Conservation (phyloP, 306 rosid genomes). For the Dryas drummondii region DNA sequence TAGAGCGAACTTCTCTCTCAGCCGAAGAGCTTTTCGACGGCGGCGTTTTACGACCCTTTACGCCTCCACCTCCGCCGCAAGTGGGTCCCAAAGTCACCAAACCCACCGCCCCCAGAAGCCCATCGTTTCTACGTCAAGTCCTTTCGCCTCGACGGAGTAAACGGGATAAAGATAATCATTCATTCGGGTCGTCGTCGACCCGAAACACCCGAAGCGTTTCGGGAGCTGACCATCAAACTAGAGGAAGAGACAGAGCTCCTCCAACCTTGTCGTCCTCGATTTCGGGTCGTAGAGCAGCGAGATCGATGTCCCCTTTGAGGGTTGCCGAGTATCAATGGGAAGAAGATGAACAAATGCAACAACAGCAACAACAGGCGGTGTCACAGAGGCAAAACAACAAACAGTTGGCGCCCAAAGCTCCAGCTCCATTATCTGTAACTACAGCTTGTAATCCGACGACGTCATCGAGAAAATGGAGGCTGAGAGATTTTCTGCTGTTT, state of each 20-base stretch:
- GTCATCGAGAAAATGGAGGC: conserved; percentile 68
- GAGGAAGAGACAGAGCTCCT: conserved; percentile 56
- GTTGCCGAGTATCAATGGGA: conserved; percentile 47
- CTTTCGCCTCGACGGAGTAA: conserved; percentile 37
- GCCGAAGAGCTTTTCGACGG: conserved; percentile 84
- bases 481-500: conserved; percentile 69
- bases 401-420: conserved; percentile 17
- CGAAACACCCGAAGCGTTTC: neutral
- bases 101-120: conserved; percentile 7
- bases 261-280: conserved; percentile 23
- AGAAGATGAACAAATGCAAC: conserved; percentile 36
- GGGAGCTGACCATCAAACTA: neutral
- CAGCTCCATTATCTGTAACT: neutral
- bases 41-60: conserved; percentile 59
- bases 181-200: neutral
- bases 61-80: conserved; percentile 27
- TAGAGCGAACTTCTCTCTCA: conserved; percentile 48
- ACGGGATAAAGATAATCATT: neutral
- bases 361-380: conserved; percentile 12
- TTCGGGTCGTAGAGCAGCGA: conserved; percentile 48
- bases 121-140: conserved; percentile 33
- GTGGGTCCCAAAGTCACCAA: neutral
- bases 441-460: conserved; percentile 27
- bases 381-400: conserved; percentile 21
- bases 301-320: conserved; percentile 75